Evolutionary conservation across 2,329 filamentous ascomycete genomes (phyloP).

Genomic region (Penicillium sp.): DNA sequence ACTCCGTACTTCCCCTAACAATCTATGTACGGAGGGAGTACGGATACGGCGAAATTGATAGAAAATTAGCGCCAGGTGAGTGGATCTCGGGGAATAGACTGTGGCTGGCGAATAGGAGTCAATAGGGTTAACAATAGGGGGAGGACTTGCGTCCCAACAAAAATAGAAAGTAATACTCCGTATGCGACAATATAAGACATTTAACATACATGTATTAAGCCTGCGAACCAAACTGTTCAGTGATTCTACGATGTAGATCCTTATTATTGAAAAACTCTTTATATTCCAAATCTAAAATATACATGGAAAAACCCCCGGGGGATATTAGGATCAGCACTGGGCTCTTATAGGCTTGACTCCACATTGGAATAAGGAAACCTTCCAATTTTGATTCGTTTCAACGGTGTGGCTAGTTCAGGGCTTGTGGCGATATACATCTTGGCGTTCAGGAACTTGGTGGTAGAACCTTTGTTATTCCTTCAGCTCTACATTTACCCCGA

Average conservation of each 20-base stretch:
- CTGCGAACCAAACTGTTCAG: neutral
- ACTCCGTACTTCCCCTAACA: neutral
- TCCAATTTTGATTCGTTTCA: conserved; percentile 2
- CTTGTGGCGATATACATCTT: neutral
- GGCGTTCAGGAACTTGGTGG: too few species aligned
- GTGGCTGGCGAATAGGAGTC: conserved; percentile 1
- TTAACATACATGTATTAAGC: neutral
- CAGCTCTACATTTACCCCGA: neutral
- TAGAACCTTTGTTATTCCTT: neutral
- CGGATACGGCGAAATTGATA: neutral
- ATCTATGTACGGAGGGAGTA: neutral
- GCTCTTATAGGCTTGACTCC: neutral
- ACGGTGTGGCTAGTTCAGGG: neutral
- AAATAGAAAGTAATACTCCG: neutral
- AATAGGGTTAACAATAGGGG: neutral
- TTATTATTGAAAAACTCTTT: neutral
- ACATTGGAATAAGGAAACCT: neutral
- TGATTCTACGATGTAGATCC: neutral
- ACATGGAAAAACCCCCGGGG: neutral
- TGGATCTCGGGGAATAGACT: neutral
- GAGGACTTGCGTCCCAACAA: neutral
- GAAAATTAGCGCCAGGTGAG: neutral
- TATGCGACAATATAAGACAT: neutral
- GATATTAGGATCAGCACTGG: conserved; percentile 3
- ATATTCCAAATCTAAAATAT: neutral